A percentile compares a stretch with the other conserved stretches of the same genome.
phyloP scores from a whole-genome alignment of 2,329 filamentous ascomycete genomes.

The Malbranchea zuffiana region DNA sequence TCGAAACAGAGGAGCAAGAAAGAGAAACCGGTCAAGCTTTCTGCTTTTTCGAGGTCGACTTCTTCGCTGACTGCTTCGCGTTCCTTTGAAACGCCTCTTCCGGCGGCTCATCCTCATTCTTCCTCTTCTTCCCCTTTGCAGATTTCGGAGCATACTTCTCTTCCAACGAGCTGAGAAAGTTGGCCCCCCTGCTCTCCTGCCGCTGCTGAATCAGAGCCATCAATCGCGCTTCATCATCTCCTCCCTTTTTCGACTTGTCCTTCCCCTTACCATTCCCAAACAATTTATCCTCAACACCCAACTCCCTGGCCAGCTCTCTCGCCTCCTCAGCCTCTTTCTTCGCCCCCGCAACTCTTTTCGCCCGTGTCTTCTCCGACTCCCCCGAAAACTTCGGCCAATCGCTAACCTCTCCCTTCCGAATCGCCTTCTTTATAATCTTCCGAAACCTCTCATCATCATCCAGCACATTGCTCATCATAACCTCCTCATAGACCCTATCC shows the following conservation, averaged over 20 bases:
- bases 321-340: slow-evolving; percentile 61
- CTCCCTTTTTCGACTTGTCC: slow-evolving; percentile 36
- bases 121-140: slow-evolving; percentile 33
- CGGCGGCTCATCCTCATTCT: slow-evolving; percentile 45
- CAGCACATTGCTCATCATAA: slow-evolving; percentile 77
- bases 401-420: slow-evolving; percentile 56
- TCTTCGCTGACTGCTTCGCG: slow-evolving; percentile 25
- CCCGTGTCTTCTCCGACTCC: slow-evolving; percentile 57
- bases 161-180: slow-evolving; percentile 62
- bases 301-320: slow-evolving; percentile 60
- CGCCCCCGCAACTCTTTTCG: slow-evolving; percentile 50
- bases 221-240: slow-evolving; percentile 38
- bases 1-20: too few species aligned
- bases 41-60: slow-evolving; percentile 22
- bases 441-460: slow-evolving; percentile 81
- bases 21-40: slow-evolving; percentile 6
- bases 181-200: slow-evolving; percentile 50
- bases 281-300: slow-evolving; percentile 62
- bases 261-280: slow-evolving; percentile 41
- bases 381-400: slow-evolving; percentile 58
- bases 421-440: slow-evolving; percentile 67
- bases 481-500: slow-evolving; percentile 62
- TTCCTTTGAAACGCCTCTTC: slow-evolving; percentile 49
- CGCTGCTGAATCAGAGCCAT: slow-evolving; percentile 65
- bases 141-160: slow-evolving; percentile 55